Evolutionary conservation across 2,329 filamentous ascomycete species (phyloP).

Genomic region (Penicillium hesseltinei): DNA sequence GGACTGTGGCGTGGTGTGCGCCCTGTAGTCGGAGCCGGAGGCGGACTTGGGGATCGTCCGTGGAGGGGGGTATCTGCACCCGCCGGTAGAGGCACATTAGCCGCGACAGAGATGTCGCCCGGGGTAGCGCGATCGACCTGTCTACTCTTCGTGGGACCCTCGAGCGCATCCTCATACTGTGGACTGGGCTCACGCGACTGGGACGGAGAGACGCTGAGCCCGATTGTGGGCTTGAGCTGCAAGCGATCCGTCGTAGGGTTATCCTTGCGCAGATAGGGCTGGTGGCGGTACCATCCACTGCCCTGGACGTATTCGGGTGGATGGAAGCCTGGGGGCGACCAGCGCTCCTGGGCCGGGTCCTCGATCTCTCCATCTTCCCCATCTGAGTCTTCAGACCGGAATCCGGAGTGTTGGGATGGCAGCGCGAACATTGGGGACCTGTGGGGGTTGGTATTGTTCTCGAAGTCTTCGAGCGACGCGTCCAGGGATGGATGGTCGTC

Average conservation of each 20-base stretch:
- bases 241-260: conserved; percentile 32
- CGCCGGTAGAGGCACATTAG: conserved; percentile 56
- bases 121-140: conserved; percentile 22
- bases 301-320: conserved; percentile 48
- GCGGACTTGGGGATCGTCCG: conserved; percentile 56
- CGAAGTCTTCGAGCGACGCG: conserved; percentile 63
- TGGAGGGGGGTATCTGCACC: conserved; percentile 58
- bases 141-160: conserved; percentile 35
- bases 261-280: conserved; percentile 47
- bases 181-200: conserved; percentile 59
- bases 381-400: conserved; percentile 56
- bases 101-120: conserved; percentile 31
- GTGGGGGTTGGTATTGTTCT: conserved; percentile 48
- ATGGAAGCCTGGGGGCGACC: conserved; percentile 64
- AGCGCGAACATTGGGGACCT: conserved; percentile 55
- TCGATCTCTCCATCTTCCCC: conserved; percentile 41
- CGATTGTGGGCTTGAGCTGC: conserved; percentile 42
- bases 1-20: conserved; percentile 18
- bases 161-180: conserved; percentile 57
- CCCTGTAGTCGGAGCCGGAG: conserved; percentile 35
- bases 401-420: conserved; percentile 62
- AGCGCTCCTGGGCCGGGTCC: conserved; percentile 49
- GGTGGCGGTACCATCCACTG: conserved; percentile 56
- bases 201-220: conserved; percentile 44
- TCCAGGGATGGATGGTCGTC: conserved; percentile 60